A percentile compares a stretch with the other conserved stretches of the same genome.
These are phyloP conservation scores for Prunus mume DNA, from an alignment of 306 rosid species.

Conservation along the genomic window DNA sequence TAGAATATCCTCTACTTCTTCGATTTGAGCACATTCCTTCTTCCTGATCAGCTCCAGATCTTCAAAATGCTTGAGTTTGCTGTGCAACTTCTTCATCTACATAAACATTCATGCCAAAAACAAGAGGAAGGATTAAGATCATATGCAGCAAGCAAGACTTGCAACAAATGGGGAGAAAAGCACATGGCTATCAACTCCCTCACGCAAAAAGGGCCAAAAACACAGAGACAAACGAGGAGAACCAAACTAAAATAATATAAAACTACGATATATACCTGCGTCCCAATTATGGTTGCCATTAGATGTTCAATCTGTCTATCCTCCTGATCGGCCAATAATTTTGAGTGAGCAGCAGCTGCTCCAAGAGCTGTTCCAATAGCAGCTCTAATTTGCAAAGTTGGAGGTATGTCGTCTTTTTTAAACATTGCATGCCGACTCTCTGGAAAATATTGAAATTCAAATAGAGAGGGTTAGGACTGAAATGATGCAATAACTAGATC, in stretches of 20 bases:
- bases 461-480: conserved; percentile 16
- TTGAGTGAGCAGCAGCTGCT: conserved; percentile 87
- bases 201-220: not conserved
- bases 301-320: conserved; percentile 82
- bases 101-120: conserved; percentile 25
- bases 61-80: conserved; percentile 69
- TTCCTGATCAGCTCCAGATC: conserved; percentile 75
- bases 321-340: conserved; percentile 87
- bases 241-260: not conserved
- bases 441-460: conserved; percentile 23
- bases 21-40: conserved; percentile 61
- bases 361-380: conserved; percentile 88
- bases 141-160: not conserved
- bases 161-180: not conserved
- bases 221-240: not conserved
- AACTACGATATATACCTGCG: conserved; percentile 55
- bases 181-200: not conserved
- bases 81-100: conserved; percentile 65
- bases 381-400: conserved; percentile 67
- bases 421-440: conserved; percentile 33
- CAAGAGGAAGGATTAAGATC: conserved; percentile 12
- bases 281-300: conserved; percentile 67
- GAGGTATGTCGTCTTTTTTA: conserved; percentile 52
- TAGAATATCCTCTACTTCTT: conserved; percentile 54
- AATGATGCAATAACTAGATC: not conserved